Base-by-base conservation (phyloP, 495 filamentous ascomycete species). In the Cryomyces antarcticus region DNA sequence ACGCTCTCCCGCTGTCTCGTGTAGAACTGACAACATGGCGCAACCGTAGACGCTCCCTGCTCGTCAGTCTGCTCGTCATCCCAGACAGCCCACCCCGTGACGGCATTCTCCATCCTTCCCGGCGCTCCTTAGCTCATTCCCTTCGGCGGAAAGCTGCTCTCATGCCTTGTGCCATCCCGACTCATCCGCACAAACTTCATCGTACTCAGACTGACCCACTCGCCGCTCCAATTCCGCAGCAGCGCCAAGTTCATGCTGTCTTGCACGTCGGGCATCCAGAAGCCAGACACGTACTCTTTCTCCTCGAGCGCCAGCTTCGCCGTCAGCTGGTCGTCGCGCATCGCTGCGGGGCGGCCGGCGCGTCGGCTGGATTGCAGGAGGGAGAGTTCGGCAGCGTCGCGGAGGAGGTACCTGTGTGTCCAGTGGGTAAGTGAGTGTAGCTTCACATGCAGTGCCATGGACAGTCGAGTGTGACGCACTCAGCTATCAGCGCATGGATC, bases 211-310 rank as follows among this genome's bases (percentile, higher is more conserved):
- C 65, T 55, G 3, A 72, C 65, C 71, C 77, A 78, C 40, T 73
- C 59, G 5, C 72, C 69, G 44, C 74, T 73, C 79, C 79, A 84
- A 6, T 52, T 46, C 47, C 57, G 57, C 46, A 84, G 55, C 42
- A 52, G 60, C 41, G 57, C 51, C 34, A 81, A 43, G 45, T 71
- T 78, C 36, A 68, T 62, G 39, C 52, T 49, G 37, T 77, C 62
- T 39, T 62, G 55, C 31, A 82, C 44, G 46, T 84, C 72, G 0
- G 79, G 79, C 49, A 78, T 56, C 70, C 77, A 82, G 52, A 92
- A 93, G 0, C 89, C 89, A 28, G 77, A 80, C 38, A 73, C 68
- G 49, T 82, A 80, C 62, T 97, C 89, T 53, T 78, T 79, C 50
- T 78, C 63, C 49, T 95, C 82, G 13, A 61, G 62, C 13, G 68